Evolutionary conservation across 1,284 basidiomycete genomes (phyloP), one percentile per base, ranked within the genome.

Genomic region (Exsudoporus floridanus): DNA sequence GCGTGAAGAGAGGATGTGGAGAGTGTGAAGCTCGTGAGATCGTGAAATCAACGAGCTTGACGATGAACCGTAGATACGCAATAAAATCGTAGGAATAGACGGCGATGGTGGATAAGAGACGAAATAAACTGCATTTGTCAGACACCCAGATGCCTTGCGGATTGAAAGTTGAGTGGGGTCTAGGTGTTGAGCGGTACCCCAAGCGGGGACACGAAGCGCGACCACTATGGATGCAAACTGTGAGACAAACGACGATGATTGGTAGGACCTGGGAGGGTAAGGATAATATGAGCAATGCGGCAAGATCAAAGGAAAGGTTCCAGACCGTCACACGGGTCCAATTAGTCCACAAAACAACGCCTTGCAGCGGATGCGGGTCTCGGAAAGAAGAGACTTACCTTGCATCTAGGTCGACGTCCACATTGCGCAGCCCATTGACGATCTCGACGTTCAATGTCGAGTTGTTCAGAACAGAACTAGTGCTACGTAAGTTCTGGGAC

Each of bases 61-160:
- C 41, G 91, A 91, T 4, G 89, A 78, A 10, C 94, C 94, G 67
- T 97, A 98, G 54, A 98, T 83, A 53, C 94, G 86, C 56, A 97
- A 81, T 7, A 96, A 79, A 19, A 95, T 70, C 0, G 90, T 94
- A 48, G 77, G 78, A 37, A 74, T 64, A 47, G 77, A 79, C 28
- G 81, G 81, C 30, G 71, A 64, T 19, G 74, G 65, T 21, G 80
- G 75, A 65, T 78, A 85, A 21, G 87, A 90, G 46, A 97, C 86
- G 72, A 97, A 98, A 73, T 93, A 97, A 50, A 98, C 92, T 55
- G 92, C 89, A 68, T 98, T 98, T 39, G 94, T 98, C 60, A 96
- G 73, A 18, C 92, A 89, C 14, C 94, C 94, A 9, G 93, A 90
- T n/a, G 92, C 88, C 70, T 89, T 94, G 63, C 77, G 77, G 59